Evolutionary conservation across 2,329 filamentous ascomycete species (phyloP).

Genomic region (Colletotrichum sublineola): DNA sequence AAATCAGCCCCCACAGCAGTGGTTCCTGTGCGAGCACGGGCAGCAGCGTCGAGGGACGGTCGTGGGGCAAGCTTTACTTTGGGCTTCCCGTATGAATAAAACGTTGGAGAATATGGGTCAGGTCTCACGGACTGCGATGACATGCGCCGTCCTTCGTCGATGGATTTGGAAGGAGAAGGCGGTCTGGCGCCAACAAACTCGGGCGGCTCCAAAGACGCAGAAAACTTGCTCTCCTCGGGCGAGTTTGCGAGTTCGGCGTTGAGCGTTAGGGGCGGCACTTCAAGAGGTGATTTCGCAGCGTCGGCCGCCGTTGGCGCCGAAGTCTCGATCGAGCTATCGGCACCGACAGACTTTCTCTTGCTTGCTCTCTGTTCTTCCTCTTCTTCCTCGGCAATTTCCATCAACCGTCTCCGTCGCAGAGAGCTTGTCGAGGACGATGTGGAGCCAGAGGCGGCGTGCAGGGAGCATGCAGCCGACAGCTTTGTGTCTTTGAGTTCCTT

Average conservation of each 20-base stretch:
- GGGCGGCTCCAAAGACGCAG: conserved; percentile 63
- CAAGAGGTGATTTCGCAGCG: conserved; percentile 49
- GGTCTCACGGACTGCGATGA: conserved; percentile 67
- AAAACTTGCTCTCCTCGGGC: conserved; percentile 65
- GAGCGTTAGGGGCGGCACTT: conserved; percentile 59
- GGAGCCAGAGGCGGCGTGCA: conserved; percentile 89
- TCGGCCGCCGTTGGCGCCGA: conserved; percentile 46
- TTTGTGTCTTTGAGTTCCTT: conserved; percentile 89
- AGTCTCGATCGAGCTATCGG: conserved; percentile 53
- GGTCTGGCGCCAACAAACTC: conserved; percentile 64
- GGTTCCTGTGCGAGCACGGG: conserved; percentile 68
- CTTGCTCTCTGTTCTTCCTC: conserved; percentile 77
- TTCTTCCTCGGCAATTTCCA: conserved; percentile 94
- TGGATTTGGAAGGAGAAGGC: conserved; percentile 59
- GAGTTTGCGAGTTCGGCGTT: conserved; percentile 65
- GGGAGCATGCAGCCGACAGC: conserved; percentile 87
- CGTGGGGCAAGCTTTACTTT: conserved; percentile 93
- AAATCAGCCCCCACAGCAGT: conserved; percentile 62
- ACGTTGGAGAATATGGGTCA: conserved; percentile 64
- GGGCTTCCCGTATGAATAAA: conserved; percentile 71
- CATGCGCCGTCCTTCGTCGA: conserved; percentile 59
- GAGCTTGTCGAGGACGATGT: conserved; percentile 88
- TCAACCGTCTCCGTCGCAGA: conserved; percentile 79
- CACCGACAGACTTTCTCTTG: conserved; percentile 69
- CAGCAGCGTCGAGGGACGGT: conserved; percentile 77